Evolutionary conservation across 1,284 basidiomycete genomes (phyloP).

Genomic region (Thecaphora thlaspeos): DNA sequence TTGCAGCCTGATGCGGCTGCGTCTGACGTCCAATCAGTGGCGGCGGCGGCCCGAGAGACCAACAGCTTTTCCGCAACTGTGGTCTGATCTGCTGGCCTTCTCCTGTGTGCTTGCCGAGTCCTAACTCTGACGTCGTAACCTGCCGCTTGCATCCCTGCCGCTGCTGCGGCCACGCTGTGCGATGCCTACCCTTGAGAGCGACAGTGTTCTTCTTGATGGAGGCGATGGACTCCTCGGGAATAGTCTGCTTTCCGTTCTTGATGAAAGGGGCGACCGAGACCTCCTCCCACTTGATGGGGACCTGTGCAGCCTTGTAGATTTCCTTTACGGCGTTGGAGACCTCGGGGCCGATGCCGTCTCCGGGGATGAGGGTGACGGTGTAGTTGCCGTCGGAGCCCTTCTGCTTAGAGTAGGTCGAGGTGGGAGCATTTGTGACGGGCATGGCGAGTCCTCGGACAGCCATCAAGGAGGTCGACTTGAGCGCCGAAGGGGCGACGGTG

Average conservation of each 20-base stretch:
- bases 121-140: no score
- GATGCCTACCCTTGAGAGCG: conserved; percentile 80
- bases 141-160: no score
- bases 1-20: no score
- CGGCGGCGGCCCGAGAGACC: no score
- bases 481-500: conserved; percentile 28
- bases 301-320: conserved; percentile 95
- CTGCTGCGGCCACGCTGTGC: no score
- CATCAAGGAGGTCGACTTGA: conserved; percentile 21
- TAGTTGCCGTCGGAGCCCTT: conserved; percentile 71
- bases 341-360: conserved; percentile 76
- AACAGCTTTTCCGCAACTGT: no score
- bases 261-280: conserved; percentile 87
- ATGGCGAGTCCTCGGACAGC: conserved; percentile 42
- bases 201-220: conserved; percentile 97
- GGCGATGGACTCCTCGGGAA: conserved; percentile 85
- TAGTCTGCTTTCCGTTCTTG: conserved; percentile 91
- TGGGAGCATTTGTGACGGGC: conserved; percentile 45
- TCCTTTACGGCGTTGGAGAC: conserved; percentile 98
- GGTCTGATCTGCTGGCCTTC: no score
- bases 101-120: no score
- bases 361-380: conserved; percentile 67
- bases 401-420: conserved; percentile 54
- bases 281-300: conserved; percentile 99
- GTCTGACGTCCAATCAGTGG: no score